These are phyloP conservation scores for Agroathelia rolfsii DNA, from an alignment of 1,284 basidiomycete species.

Conservation along the genomic window DNA sequence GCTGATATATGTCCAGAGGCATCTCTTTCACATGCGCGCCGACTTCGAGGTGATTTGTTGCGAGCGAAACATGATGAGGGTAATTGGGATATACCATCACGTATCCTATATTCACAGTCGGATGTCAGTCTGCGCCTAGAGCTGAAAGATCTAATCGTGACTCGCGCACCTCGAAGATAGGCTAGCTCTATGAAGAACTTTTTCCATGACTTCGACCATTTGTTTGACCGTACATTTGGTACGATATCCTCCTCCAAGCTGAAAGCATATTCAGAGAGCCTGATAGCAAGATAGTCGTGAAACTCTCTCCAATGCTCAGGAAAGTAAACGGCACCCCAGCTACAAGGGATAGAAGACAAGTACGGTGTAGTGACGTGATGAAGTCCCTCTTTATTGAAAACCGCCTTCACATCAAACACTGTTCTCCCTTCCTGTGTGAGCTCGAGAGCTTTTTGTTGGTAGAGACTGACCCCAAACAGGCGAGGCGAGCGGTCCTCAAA, in stretches of 20 bases:
- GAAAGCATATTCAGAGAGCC: constrained; percentile 43
- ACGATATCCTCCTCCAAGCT: constrained; percentile 43
- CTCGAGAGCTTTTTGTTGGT: constrained; percentile 75
- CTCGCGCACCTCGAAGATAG: constrained; percentile 65
- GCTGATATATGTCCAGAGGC: constrained; percentile 35
- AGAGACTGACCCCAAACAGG: constrained; percentile 73
- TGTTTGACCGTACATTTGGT: constrained; percentile 65
- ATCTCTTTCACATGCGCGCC: constrained; percentile 66
- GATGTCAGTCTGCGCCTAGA: no score
- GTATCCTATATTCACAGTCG: no score
- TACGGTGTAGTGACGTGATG: constrained; percentile 51
- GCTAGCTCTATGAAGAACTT: constrained; percentile 79
- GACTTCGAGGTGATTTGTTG: constrained; percentile 77
- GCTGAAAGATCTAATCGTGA: no score
- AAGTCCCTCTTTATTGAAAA: constrained; percentile 38
- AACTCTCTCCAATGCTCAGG: constrained; percentile 80
- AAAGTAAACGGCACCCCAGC: constrained; percentile 86
- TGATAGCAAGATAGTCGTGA: constrained; percentile 59
- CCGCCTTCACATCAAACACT: constrained; percentile 50
- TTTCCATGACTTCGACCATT: constrained; percentile 78
- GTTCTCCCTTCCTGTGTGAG: constrained; percentile 58
- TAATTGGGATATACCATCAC: constrained; percentile 84
- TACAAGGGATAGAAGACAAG: constrained; percentile 76
- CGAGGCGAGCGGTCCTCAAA: constrained; percentile 26
- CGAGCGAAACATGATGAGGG: constrained; percentile 55